Evolutionary conservation across 805 yeast species (phyloP), one percentile per base, ranked within the genome.

Genomic region (Candida ascalaphidarum): DNA sequence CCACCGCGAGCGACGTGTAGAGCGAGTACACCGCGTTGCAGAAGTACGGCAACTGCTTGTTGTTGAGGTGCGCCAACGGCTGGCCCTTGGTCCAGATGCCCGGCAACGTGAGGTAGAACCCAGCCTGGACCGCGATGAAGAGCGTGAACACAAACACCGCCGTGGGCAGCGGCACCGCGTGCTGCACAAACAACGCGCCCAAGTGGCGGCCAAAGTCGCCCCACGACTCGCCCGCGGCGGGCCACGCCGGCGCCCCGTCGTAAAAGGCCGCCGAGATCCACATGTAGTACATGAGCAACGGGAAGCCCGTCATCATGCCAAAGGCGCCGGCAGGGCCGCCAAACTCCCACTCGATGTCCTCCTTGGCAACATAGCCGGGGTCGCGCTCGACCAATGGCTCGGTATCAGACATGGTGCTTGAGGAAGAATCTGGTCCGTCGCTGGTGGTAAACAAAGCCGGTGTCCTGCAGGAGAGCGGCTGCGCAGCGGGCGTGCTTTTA

Each of bases 21-120:
- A 89, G 75, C 4, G 95, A 61, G 71, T 77, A 74, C 62, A 83
- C 71, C 1, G 98, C 96, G 53, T 88, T 92, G 61, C 98, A 92
- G 60, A 62, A 88, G 61, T 92, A 92, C 4, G 94, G 92, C 54
- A 92, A 68, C 45, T 85, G 94, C 47, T 74, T 73, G 50, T 77
- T 75, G 42, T 81, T 66, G 58, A 82, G 61, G 51, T 92, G 97
- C 4, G 71, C 65, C 48, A 92, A 74, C 5, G 95, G 96, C 49
- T 86, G 94, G 29, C 98, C 98, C 53, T 85, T 78, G 20, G 95
- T 83, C 88, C 92, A 83, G 26, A 89, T 64, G 31, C 97, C 97
- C 2, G 98, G 98, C 43, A 89, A 66, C 6, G 78, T 75, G 45
- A 80, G 77, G 57, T 89, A 89, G 42, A 88, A 77, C 11, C 71